Evolutionary conservation across 805 yeast genomes (phyloP).

Genomic region (Zygosaccharomyces bisporus): DNA sequence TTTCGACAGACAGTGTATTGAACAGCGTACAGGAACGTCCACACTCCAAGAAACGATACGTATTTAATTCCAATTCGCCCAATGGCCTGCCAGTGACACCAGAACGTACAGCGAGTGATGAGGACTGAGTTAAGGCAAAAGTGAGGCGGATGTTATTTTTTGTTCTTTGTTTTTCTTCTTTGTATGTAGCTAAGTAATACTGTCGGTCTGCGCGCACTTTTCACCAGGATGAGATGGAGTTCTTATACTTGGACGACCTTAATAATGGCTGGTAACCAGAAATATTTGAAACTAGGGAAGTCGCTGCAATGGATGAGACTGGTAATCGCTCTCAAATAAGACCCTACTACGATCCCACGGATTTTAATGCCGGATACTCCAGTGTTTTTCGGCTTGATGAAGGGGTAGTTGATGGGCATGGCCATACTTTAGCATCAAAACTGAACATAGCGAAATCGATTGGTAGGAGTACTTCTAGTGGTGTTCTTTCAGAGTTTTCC

Average conservation of each 20-base stretch:
- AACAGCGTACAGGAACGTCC: background rate
- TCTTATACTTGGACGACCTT: background rate
- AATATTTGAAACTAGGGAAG: background rate
- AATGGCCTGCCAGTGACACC: slow-evolving; percentile 5
- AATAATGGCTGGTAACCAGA: background rate
- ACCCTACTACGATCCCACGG: slow-evolving; percentile 68
- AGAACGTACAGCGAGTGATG: slow-evolving; percentile 1
- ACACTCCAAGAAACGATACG: background rate
- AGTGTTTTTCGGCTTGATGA: slow-evolving; percentile 58
- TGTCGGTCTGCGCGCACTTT: slow-evolving; percentile 2
- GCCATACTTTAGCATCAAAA: slow-evolving; percentile 40
- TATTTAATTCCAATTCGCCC: background rate
- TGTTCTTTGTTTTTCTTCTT: background rate
- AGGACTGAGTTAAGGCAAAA: slow-evolving; percentile 1
- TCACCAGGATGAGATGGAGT: background rate
- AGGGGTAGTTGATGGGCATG: slow-evolving; percentile 52
- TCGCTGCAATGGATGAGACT: slow-evolving; percentile 13
- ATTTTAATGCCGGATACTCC: slow-evolving; percentile 61
- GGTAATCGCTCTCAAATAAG: slow-evolving; percentile 38
- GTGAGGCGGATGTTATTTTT: background rate
- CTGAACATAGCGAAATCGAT: slow-evolving; percentile 33
- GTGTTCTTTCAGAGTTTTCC: slow-evolving; percentile 13
- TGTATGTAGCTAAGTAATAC: slow-evolving; percentile 4
- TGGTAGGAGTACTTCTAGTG: slow-evolving; percentile 10
- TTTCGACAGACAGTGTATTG: slow-evolving; percentile 5